Evolutionary conservation across 2,329 filamentous ascomycete genomes (phyloP).

Genomic region (Monascus ruber): DNA sequence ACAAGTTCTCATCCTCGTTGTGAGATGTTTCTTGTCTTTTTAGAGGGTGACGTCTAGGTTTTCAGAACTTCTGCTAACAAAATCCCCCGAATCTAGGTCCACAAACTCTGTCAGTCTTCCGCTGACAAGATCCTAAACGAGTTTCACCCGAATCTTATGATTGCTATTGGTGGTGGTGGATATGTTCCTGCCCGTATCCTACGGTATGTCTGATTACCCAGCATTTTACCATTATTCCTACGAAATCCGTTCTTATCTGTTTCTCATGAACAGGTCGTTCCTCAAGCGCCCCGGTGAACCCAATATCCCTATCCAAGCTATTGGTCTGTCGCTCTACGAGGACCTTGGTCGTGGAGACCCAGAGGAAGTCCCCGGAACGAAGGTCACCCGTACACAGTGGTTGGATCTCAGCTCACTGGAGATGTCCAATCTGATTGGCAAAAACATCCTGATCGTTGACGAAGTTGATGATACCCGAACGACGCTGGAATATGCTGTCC

Average conservation of each 20-base stretch:
- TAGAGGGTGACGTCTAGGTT: too few species aligned
- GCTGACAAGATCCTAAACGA: constrained; percentile 70
- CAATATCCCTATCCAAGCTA: constrained; percentile 99
- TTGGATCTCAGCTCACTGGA: constrained; percentile 77
- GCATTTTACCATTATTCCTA: background rate
- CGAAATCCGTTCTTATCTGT: constrained; percentile 2
- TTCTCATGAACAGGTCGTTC: constrained; percentile 53
- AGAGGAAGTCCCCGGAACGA: constrained; percentile 73
- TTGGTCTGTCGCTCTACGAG: constrained; percentile 95
- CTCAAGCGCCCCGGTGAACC: constrained; percentile 75
- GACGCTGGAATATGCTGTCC: constrained; percentile 85
- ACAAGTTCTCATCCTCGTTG: too few species aligned
- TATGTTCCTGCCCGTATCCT: constrained; percentile 96
- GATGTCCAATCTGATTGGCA: constrained; percentile 81
- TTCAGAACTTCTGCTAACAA: background rate
- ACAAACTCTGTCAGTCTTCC: constrained; percentile 88
- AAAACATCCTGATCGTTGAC: constrained; percentile 84
- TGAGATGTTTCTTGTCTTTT: too few species aligned
- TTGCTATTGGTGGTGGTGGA: constrained; percentile 93
- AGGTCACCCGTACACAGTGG: constrained; percentile 97
- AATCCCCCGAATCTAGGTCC: constrained; percentile 51
- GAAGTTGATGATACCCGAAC: constrained; percentile 94
- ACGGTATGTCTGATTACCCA: constrained; percentile 37
- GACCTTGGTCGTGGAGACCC: constrained; percentile 52
- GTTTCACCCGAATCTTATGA: constrained; percentile 91